phyloP scores from a whole-genome alignment of 345 rosid species.

The Euphorbia peplus region DNA sequence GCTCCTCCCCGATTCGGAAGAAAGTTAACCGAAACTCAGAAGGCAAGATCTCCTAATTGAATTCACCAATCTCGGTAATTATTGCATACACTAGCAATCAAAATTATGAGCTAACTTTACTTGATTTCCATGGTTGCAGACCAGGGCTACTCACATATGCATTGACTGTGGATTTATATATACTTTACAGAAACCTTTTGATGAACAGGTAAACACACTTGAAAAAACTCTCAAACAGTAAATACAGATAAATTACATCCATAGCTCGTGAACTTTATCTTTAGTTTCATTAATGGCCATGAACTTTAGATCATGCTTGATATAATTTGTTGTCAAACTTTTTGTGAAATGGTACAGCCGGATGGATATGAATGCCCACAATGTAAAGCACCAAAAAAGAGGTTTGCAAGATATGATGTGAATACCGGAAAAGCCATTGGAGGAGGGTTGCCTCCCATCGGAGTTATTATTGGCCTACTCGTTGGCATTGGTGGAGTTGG shows the following conservation, averaged over 20 bases:
- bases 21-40: conserved; percentile 85
- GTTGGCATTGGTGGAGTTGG: conserved; percentile 86
- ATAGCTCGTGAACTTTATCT: too few species aligned
- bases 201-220: conserved; percentile 61
- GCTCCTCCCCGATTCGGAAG: conserved; percentile 97
- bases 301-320: too few species aligned
- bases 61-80: not conserved
- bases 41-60: conserved; percentile 36
- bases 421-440: conserved; percentile 85
- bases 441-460: conserved; percentile 89
- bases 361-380: conserved; percentile 86
- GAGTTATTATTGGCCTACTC: conserved; percentile 72
- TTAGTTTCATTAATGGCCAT: too few species aligned
- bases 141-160: conserved; percentile 91
- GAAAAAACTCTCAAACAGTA: not conserved
- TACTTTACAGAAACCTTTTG: conserved; percentile 67
- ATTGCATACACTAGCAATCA: not conserved
- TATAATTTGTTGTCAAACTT: too few species aligned
- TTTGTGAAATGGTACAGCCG: conserved; percentile 45
- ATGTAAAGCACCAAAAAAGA: conserved; percentile 86
- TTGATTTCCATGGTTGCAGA: conserved; percentile 45
- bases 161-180: conserved; percentile 94
- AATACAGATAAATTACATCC: too few species aligned
- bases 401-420: conserved; percentile 78
- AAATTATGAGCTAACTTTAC: not conserved